Percentiles rank a stretch among this genome's conserved stretches.
phyloP scores from a whole-genome alignment of 306 rosid species.

The Calophaca sinica region DNA sequence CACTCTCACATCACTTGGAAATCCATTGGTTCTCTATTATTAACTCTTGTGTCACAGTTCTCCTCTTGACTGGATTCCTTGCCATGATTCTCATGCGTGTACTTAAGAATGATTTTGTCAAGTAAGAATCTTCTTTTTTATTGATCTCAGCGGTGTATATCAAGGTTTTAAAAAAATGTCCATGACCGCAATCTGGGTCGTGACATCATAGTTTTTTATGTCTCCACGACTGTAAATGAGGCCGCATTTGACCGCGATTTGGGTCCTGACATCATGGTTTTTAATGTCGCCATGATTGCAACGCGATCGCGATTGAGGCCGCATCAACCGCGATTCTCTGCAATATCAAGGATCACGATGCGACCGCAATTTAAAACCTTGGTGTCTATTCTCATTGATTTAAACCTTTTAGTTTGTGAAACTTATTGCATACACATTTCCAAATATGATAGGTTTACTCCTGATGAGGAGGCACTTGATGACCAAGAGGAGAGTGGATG shows the following conservation, averaged over 20 bases:
- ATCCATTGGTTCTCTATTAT: slow-evolving; percentile 64
- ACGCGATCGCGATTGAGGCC: too few species aligned
- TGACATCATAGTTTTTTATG: too few species aligned
- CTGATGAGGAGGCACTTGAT: slow-evolving; percentile 56
- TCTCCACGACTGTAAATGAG: too few species aligned
- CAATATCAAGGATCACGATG: too few species aligned
- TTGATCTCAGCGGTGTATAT: slow-evolving; percentile 1
- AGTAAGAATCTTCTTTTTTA: slow-evolving; percentile 46
- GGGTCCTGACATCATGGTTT: too few species aligned
- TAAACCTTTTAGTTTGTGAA: neutral
- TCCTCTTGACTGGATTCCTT: slow-evolving; percentile 60
- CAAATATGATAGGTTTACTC: slow-evolving; percentile 48
- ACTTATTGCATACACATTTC: neutral
- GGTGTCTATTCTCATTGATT: neutral
- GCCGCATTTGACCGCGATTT: too few species aligned
- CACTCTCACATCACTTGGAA: slow-evolving; percentile 51
- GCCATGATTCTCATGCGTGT: slow-evolving; percentile 62
- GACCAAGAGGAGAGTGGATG: slow-evolving; percentile 59
- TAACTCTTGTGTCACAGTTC: slow-evolving; percentile 56
- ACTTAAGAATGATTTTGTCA: slow-evolving; percentile 60
- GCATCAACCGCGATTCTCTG: too few species aligned
- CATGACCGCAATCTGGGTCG: too few species aligned
- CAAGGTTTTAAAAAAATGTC: too few species aligned
- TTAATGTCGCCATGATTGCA: too few species aligned
- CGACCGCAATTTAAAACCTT: neutral